These are phyloP conservation scores for Anisogramma anomala DNA, from an alignment of 2,329 filamentous ascomycete species.

Conservation along the genomic window DNA sequence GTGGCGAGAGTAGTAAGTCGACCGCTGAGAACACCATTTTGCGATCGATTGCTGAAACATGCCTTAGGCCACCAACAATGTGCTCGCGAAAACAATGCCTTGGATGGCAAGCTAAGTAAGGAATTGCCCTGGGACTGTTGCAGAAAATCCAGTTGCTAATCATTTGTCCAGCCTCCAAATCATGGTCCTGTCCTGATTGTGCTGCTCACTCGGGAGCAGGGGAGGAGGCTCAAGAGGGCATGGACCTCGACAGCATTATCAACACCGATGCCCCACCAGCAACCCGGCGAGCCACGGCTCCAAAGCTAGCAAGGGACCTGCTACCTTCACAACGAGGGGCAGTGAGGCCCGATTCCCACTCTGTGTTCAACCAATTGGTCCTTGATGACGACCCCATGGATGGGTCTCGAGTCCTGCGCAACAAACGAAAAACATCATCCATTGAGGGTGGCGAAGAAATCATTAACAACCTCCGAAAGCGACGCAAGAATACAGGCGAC, in stretches of 20 bases:
- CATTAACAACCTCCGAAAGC: constrained; percentile 39
- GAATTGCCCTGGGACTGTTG: constrained; percentile 10
- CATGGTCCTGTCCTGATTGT: constrained; percentile 44
- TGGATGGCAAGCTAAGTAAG: constrained; percentile 54
- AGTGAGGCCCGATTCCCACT: constrained; percentile 59
- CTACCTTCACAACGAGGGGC: constrained; percentile 56
- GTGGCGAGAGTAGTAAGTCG: constrained; percentile 69
- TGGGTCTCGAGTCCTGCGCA: constrained; percentile 66
- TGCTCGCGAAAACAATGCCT: constrained; percentile 58
- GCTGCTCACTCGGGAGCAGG: constrained; percentile 20
- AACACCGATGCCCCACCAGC: constrained; percentile 29
- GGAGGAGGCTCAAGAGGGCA: constrained; percentile 19
- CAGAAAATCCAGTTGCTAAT: constrained; percentile 18
- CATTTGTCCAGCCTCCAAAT: constrained; percentile 26
- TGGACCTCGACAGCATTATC: constrained; percentile 20
- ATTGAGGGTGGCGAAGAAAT: constrained; percentile 52
- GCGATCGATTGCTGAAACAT: constrained; percentile 25
- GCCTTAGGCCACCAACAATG: constrained; percentile 79
- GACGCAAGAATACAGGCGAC: constrained; percentile 37
- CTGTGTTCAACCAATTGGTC: constrained; percentile 63
- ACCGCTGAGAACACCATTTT: neutral
- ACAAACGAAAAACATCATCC: constrained; percentile 77
- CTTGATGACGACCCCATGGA: constrained; percentile 63
- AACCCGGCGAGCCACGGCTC: constrained; percentile 44
- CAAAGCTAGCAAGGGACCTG: constrained; percentile 59